Evolutionary conservation across 305 asterid genomes (phyloP).

Genomic region (Plantago coronopus): DNA sequence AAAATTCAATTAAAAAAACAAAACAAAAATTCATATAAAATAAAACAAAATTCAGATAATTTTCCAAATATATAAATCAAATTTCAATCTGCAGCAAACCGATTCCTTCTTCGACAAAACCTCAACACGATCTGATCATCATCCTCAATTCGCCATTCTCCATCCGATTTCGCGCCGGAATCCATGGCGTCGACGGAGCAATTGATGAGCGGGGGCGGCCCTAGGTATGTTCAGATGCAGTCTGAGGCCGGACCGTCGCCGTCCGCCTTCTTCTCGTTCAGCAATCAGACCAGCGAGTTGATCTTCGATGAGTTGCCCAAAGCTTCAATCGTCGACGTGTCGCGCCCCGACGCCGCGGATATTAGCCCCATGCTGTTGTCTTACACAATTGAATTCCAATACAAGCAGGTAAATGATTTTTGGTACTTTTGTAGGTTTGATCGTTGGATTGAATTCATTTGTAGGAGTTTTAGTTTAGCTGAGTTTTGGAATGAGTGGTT

Average conservation of each 20-base stretch:
- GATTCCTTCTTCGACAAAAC: neutral
- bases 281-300: constrained; percentile 38
- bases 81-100: neutral
- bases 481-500: neutral
- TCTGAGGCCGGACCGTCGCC: constrained; percentile 46
- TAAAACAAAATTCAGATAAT: no score
- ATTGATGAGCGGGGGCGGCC: constrained; percentile 49
- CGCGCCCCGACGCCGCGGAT: constrained; percentile 92
- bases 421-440: constrained; percentile 13
- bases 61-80: neutral
- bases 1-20: neutral
- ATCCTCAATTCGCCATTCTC: neutral
- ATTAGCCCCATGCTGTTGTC: constrained; percentile 84
- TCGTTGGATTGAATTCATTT: neutral
- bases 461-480: neutral
- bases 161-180: neutral
- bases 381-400: constrained; percentile 76
- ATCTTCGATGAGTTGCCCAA: constrained; percentile 84
- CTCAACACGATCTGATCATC: constrained; percentile 17
- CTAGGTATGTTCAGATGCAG: constrained; percentile 51
- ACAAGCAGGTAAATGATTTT: constrained; percentile 56
- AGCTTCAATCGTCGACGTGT: constrained; percentile 74
- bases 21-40: no score
- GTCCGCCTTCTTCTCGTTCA: constrained; percentile 46
- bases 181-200: constrained; percentile 72